Evolutionary conservation across 306 rosid genomes (phyloP), one percentile per base, ranked within the genome.

Genomic region (Corylus heterophylla): DNA sequence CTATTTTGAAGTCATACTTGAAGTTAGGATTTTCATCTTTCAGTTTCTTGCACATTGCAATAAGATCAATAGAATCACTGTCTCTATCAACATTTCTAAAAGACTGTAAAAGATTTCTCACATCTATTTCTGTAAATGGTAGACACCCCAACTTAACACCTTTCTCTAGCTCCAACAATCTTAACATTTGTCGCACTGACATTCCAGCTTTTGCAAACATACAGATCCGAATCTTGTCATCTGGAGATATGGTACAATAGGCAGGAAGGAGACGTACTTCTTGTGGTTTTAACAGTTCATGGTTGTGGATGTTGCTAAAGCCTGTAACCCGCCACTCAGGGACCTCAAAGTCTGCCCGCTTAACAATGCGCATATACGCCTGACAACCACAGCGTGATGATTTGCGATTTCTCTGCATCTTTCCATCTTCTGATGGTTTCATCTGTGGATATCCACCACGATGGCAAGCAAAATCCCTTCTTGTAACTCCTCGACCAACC

Each of bases 271-370:
- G 89, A 47, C 86, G 81, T 47, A 89, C 86, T 85, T 93, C 90
- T 83, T 77, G 91, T 50, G 92, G 83, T 79, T 87, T 91, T 77
- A 89, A 71, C 73, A 91, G 77, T 84, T 93, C 97, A 1, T 93
- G 98, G 81, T 93, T 93, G 74, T 91, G 97, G 69, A 81, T 55
- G 75, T 93, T 90, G 86, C 97, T 88, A 76, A 93, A 93, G 22
- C 97, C 98, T n/a, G 94, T 91, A 66, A 93, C 86, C 52, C 97
- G 97, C 98, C 98, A 93, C 85, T 91, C 98, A 48, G 97, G 93
- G 68, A 91, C 92, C 76, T 93, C 98, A 87, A 88, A 89, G 72
- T 85, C 94, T 20, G 90, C 85, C 77, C 89, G 85, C 81, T 89
- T 93, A 52, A 93, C 98, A 76, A 93, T 91, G 31, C 98, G 93